Base-by-base conservation (phyloP, 2,329 filamentous ascomycete genomes). In the Aspergillus caelatus region DNA sequence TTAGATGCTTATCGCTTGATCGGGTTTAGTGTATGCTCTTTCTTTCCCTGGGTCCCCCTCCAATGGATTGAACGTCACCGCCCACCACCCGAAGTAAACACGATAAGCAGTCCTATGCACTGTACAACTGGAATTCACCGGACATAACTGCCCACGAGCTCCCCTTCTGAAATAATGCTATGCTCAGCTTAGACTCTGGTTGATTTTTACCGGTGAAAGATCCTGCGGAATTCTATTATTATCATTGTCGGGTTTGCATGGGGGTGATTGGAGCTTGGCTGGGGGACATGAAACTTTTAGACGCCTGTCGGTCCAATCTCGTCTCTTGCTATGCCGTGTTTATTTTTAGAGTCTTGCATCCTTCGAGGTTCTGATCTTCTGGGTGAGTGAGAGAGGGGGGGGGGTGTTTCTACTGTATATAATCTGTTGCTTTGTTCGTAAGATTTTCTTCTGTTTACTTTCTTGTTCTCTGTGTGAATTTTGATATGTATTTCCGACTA, bases 261-360 rank as follows among this genome's bases (percentile, higher is more conserved):
- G 10, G 21, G 52, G 19, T 55, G 52, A 50, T 58, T 50, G 57
- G 41, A 19, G n/a, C 57, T 58, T 50, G 45, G 41, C 26, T 2
- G 8, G 14, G 43, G 32, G 30, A 50, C 8, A 8, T 48, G 57
- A 58, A 52, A 58, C 57, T 52, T 45, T 50, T 58, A 43, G 30
- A 21, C 28, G 23, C 57, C 12, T 50, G 11, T 50, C 32, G 26
- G 14, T 46, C 45, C 57, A 48, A 32, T 58, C 45, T 58, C n/a
- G 14, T 52, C 43, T n/a, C 12, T 32, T 19, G 30, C 30, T 14
- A 14, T 50, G 41, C 32, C 56, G 56, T 59, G 61, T 59, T 62
- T 62, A 62, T 62, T 62, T 59, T 58, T 62, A 62, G 48, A 36
- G 45, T 26, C 43, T 26, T 46, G 21, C n/a, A 48, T 62, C 28